Percentiles rank a stretch among this genome's conserved stretches.
Evolutionary conservation across 129 eudicot species (phyloP).

Genomic region (Ambrosia artemisiifolia): DNA sequence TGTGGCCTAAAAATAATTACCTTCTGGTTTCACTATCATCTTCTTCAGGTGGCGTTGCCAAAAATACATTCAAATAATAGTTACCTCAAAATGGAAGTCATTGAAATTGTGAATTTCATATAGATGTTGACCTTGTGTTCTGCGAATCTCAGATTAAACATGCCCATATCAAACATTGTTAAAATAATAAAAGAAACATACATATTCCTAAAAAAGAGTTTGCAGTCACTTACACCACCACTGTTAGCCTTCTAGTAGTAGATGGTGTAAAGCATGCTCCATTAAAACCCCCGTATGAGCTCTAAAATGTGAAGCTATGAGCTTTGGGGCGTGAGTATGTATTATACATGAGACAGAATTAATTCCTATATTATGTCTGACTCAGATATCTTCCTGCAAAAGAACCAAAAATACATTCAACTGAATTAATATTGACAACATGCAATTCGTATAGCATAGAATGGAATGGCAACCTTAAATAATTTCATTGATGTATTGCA

Average conservation of each 20-base stretch:
- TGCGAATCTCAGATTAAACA: constrained; percentile 53
- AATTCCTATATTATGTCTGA: constrained; percentile 37
- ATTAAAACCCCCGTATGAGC: constrained; percentile 76
- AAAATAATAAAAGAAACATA: neutral
- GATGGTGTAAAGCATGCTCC: constrained; percentile 67
- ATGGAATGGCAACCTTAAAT: neutral
- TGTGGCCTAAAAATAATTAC: no score
- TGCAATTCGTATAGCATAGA: neutral
- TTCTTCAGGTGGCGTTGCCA: no score
- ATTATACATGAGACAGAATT: constrained; percentile 25
- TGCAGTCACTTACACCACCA: constrained; percentile 59
- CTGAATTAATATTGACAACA: neutral
- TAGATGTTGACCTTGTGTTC: constrained; percentile 44
- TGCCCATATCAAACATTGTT: neutral
- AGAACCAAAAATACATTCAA: neutral
- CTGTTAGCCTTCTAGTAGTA: constrained; percentile 59
- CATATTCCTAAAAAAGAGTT: neutral
- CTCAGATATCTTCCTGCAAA: constrained; percentile 51
- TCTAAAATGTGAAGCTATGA: constrained; percentile 58
- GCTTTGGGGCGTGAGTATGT: constrained; percentile 39
- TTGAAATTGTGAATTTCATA: no score
- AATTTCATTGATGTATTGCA: neutral
- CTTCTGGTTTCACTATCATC: no score
- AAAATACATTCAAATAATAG: no score
- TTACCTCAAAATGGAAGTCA: no score